Conservation (phyloP, 768 basidiomycete species). For the Udeniomyces megalosporus region DNA sequence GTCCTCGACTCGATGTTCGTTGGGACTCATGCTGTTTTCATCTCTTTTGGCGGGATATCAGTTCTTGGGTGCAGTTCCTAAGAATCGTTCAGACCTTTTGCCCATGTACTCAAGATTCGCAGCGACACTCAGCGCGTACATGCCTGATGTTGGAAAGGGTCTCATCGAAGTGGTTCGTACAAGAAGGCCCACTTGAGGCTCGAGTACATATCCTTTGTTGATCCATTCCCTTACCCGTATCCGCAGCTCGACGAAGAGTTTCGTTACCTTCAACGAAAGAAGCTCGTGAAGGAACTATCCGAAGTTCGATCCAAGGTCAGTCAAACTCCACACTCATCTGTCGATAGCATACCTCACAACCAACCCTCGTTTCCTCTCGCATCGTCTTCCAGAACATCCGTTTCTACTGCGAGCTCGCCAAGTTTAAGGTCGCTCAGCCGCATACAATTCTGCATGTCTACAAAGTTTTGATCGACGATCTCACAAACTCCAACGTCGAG, state of each 20-base stretch:
- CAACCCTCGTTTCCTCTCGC: not conserved
- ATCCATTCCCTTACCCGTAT: not conserved
- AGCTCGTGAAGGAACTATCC: conserved; percentile 74
- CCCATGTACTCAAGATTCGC: conserved; percentile 85
- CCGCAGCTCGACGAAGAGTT: conserved; percentile 87
- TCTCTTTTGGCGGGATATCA: conserved; percentile 12
- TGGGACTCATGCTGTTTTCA: not conserved
- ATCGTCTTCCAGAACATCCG: conserved; percentile 52
- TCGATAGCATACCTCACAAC: not conserved
- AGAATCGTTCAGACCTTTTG: conserved; percentile 72
- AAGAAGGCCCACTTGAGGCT: not conserved
- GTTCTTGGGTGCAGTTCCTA: conserved; percentile 57
- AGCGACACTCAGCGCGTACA: conserved; percentile 73
- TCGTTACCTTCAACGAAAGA: conserved; percentile 83
- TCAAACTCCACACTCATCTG: not conserved
- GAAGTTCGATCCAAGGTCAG: conserved; percentile 68
- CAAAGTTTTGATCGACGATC: conserved; percentile 94
- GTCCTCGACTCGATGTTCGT: not conserved
- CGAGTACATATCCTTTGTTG: not conserved
- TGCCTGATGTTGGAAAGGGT: conserved; percentile 82
- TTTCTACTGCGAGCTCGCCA: conserved; percentile 83
- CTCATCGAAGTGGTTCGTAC: conserved; percentile 57
- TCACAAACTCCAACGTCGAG: conserved; percentile 81
- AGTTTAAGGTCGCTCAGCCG: conserved; percentile 76
- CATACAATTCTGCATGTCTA: conserved; percentile 89